phyloP scores from a whole-genome alignment of 306 rosid genomes.

The Cicer arietinum region DNA sequence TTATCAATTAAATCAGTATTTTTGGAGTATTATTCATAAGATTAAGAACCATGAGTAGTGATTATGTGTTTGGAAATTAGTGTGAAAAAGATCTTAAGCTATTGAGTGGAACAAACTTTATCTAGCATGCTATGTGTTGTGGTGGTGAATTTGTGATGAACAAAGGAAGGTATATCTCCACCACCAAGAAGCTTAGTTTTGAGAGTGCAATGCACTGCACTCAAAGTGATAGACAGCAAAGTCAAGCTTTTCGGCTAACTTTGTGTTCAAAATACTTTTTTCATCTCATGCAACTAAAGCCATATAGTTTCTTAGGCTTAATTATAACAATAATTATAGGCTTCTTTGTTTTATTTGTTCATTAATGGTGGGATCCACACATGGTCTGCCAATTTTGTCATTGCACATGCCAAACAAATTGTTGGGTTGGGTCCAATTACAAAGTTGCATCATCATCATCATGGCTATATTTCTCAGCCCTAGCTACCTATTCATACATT shows the following conservation, averaged over 20 bases:
- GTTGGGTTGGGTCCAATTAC: constrained; percentile 51
- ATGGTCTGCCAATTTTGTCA: constrained; percentile 64
- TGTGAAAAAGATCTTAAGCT: constrained; percentile 29
- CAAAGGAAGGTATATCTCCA: constrained; percentile 49
- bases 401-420: constrained; percentile 46
- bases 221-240: constrained; percentile 88
- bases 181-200: constrained; percentile 51
- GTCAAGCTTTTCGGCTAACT: constrained; percentile 97
- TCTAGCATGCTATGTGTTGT: constrained; percentile 44
- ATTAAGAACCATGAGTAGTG: constrained; percentile 21
- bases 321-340: constrained; percentile 28
- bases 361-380: constrained; percentile 55
- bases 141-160: constrained; percentile 39
- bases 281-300: constrained; percentile 63
- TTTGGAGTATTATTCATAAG: neutral
- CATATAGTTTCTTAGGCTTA: constrained; percentile 42
- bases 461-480: constrained; percentile 45
- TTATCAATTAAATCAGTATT: neutral
- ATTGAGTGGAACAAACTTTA: constrained; percentile 50
- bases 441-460: constrained; percentile 47
- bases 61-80: constrained; percentile 35
- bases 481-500: constrained; percentile 24
- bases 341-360: constrained; percentile 34
- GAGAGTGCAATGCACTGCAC: constrained; percentile 93
- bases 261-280: constrained; percentile 53